Percentiles rank a stretch among this genome's conserved stretches.
phyloP scores from a whole-genome alignment of 1,284 basidiomycete species.

The Ceratobasidium papillatum region DNA sequence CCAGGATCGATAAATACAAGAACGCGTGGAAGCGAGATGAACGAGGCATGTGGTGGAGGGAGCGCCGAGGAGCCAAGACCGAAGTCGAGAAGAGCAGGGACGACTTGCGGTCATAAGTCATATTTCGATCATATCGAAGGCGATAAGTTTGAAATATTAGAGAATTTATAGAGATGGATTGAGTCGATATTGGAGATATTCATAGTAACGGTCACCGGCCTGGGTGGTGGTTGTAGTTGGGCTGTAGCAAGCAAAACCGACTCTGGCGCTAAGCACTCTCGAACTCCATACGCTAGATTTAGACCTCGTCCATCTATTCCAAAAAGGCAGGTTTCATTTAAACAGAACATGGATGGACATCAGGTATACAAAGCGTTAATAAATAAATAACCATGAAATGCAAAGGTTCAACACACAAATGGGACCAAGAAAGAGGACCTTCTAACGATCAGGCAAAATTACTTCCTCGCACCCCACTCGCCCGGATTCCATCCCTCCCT shows the following conservation, averaged over 20 bases:
- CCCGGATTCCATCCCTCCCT: conserved; percentile 15
- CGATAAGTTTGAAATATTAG: too few relatives aligned
- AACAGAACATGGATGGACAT: not conserved
- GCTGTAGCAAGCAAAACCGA: too few relatives aligned
- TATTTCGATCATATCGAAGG: too few relatives aligned
- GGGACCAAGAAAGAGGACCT: not conserved
- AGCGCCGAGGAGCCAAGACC: conserved; percentile 23
- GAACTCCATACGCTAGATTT: too few relatives aligned
- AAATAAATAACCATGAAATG: not conserved
- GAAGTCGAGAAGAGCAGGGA: conserved; percentile 16
- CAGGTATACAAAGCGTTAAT: not conserved
- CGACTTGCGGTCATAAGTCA: not conserved
- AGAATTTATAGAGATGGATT: too few relatives aligned
- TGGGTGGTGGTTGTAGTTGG: too few relatives aligned
- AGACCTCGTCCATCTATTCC: too few relatives aligned
- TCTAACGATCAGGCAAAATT: too few relatives aligned
- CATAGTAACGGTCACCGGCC: too few relatives aligned
- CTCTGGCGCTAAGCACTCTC: too few relatives aligned
- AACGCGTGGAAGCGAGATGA: not conserved
- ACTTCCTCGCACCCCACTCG: conserved; percentile 23
- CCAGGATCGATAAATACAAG: not conserved
- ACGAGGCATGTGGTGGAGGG: not conserved
- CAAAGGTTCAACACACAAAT: not conserved
- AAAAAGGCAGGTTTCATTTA: not conserved
- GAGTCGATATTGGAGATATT: too few relatives aligned